Conservation (phyloP, 345 rosid species). For the Lepidium africanum region DNA sequence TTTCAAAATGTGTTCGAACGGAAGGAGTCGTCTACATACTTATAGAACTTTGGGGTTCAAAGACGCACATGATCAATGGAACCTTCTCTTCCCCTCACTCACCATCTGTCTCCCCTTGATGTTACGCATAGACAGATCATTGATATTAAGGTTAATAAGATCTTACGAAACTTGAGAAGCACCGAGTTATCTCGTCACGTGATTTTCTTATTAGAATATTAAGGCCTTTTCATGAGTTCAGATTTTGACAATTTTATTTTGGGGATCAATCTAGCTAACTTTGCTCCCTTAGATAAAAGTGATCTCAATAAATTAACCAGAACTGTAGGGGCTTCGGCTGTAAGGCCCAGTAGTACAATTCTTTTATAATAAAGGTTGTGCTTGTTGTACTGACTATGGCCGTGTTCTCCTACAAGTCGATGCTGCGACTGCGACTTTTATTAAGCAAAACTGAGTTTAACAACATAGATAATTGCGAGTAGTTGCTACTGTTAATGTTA, state of each 20-base stretch:
- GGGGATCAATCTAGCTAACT: background rate
- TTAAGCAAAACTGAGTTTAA: no score
- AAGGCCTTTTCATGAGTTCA: background rate
- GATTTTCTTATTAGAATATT: background rate
- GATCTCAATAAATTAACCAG: no score
- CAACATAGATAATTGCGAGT: no score
- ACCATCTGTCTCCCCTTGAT: background rate
- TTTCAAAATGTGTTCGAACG: background rate
- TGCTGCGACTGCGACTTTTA: no score
- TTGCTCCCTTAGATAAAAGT: no score
- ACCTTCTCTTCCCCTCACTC: background rate
- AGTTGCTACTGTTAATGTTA: no score
- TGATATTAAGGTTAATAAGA: slow-evolving; percentile 2
- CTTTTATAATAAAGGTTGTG: no score
- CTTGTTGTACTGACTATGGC: no score
- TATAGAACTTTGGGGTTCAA: background rate
- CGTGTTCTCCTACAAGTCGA: no score
- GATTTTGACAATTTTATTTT: background rate
- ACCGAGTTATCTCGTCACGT: slow-evolving; percentile 12
- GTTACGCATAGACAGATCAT: slow-evolving; percentile 21
- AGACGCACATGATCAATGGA: slow-evolving; percentile 15
- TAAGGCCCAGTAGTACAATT: no score
- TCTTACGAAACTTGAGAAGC: slow-evolving; percentile 13
- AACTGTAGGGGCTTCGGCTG: no score
- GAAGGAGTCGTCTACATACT: background rate